These are phyloP conservation scores for Fimicolochytrium jonesii DNA, from an alignment of 192 early-diverging fungal species.

Conservation along the genomic window DNA sequence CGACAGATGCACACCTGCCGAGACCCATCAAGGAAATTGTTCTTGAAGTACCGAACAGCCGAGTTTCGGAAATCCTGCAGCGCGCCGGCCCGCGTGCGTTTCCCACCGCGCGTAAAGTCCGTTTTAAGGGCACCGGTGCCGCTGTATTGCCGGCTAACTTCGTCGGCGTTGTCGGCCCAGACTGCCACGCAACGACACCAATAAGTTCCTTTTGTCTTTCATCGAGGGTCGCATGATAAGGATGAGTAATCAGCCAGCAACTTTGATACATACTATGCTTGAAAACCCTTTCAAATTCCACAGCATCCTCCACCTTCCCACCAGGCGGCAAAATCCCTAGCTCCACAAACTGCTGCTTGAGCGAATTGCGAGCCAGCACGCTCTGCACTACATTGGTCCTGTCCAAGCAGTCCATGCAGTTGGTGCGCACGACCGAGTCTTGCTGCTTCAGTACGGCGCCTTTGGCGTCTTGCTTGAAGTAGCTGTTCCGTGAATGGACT, in stretches of 20 bases:
- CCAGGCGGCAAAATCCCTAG: slow-evolving; percentile 56
- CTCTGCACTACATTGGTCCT: slow-evolving; percentile 98
- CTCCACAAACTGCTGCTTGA: slow-evolving; percentile 71
- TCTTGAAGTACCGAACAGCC: slow-evolving; percentile 81
- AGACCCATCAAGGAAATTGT: slow-evolving; percentile 91
- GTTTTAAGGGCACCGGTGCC: slow-evolving; percentile 98
- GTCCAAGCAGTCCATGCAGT: slow-evolving; percentile 99
- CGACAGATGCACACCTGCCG: slow-evolving; percentile 56
- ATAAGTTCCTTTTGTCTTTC: neutral
- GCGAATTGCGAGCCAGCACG: slow-evolving; percentile 70
- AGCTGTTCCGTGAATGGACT: slow-evolving; percentile 48
- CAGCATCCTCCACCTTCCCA: slow-evolving; percentile 61
- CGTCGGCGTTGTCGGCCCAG: slow-evolving; percentile 99
- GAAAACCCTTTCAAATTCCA: slow-evolving; percentile 67
- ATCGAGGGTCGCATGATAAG: neutral
- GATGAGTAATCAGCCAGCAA: too few species aligned
- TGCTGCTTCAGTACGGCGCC: slow-evolving; percentile 50
- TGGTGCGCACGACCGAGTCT: slow-evolving; percentile 82
- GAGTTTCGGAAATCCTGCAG: slow-evolving; percentile 80
- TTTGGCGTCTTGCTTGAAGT: slow-evolving; percentile 44
- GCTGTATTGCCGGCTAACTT: slow-evolving; percentile 82
- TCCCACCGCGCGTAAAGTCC: slow-evolving; percentile 94
- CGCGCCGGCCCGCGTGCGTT: slow-evolving; percentile 77
- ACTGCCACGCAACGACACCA: slow-evolving; percentile 43
- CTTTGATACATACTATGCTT: slow-evolving; percentile 63